phyloP scores from a whole-genome alignment of 306 rosid genomes.

The Cyamopsis tetragonoloba region DNA sequence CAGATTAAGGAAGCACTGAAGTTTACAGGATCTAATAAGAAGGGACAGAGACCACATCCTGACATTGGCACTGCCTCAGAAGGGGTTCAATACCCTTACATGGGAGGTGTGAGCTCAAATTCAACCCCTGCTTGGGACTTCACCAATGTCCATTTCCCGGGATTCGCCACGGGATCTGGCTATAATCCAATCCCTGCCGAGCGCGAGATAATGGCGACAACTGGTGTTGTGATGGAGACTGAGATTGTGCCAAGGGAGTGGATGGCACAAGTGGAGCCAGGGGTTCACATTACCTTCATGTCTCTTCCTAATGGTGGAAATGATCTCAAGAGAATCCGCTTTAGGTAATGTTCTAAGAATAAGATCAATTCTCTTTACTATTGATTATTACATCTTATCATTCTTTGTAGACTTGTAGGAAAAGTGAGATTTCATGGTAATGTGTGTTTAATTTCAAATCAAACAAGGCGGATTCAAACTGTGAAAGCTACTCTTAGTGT shows the following conservation, averaged over 20 bases:
- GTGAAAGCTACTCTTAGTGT: no score
- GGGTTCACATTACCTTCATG: slow-evolving; percentile 73
- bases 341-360: slow-evolving; percentile 56
- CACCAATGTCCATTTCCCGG: slow-evolving; percentile 44
- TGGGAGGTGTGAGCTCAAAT: slow-evolving; percentile 75
- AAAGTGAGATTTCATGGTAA: no score
- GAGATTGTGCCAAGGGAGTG: slow-evolving; percentile 70
- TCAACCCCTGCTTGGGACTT: slow-evolving; percentile 92
- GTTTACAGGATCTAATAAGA: slow-evolving; percentile 64
- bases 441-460: no score
- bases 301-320: slow-evolving; percentile 92
- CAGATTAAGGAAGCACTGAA: slow-evolving; percentile 93
- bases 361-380: no score
- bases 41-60: slow-evolving; percentile 63
- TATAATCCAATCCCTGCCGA: slow-evolving; percentile 55
- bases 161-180: slow-evolving; percentile 40
- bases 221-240: slow-evolving; percentile 64
- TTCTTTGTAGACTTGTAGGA: no score
- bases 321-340: slow-evolving; percentile 83
- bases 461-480: no score
- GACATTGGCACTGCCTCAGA: slow-evolving; percentile 72
- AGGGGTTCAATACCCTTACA: slow-evolving; percentile 74
- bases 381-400: no score
- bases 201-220: slow-evolving; percentile 36
- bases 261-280: slow-evolving; percentile 99